Conservation (phyloP, 495 filamentous ascomycete genomes). For the Aspergillus avenaceus region DNA sequence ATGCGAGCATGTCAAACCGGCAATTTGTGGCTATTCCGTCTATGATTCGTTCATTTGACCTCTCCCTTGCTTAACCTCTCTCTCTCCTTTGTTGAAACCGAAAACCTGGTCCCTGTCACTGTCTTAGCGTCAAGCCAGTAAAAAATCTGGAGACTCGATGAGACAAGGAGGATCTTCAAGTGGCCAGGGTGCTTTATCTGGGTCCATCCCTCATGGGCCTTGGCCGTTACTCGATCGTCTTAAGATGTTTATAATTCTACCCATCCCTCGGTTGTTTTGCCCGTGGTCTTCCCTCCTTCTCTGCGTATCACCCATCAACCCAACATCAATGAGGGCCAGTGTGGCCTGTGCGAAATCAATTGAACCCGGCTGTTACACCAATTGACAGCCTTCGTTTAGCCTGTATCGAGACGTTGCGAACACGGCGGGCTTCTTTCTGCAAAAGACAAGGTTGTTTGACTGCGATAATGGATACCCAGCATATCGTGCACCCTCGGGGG, state of each 20-base stretch:
- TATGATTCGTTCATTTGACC: conserved; percentile 16
- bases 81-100: conserved; percentile 11
- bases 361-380: neutral
- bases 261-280: conserved; percentile 4
- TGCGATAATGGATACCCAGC: conserved; percentile 17
- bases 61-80: conserved; percentile 24
- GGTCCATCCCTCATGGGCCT: conserved; percentile 1
- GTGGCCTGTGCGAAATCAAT: neutral
- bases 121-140: conserved; percentile 16
- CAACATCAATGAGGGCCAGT: neutral
- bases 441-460: neutral
- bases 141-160: conserved; percentile 24
- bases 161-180: conserved; percentile 17
- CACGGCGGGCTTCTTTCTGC: neutral
- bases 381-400: neutral
- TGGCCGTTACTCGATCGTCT: conserved; percentile 9
- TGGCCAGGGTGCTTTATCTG: conserved; percentile 1
- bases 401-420: neutral
- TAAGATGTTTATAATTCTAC: conserved; percentile 10
- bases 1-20: neutral
- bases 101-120: conserved; percentile 12
- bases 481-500: conserved; percentile 15
- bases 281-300: neutral
- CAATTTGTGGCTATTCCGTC: conserved; percentile 8
- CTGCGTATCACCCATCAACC: neutral